Conservation (phyloP, 2,329 filamentous ascomycete species). For the Botrytis fabae region DNA sequence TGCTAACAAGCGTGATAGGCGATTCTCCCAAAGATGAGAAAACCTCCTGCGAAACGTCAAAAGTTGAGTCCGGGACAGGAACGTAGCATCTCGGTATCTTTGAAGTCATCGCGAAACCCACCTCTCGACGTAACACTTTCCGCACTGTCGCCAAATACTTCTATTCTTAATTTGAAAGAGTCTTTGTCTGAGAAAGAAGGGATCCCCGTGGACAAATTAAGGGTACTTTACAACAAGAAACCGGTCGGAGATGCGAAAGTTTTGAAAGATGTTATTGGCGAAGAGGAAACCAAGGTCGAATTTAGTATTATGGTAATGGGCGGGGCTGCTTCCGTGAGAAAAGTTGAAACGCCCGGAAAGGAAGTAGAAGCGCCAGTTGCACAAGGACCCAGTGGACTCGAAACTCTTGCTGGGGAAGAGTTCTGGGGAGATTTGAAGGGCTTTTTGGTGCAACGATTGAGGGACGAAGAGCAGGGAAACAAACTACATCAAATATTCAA, state of each 20-base stretch:
- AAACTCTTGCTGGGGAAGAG: slow-evolving; percentile 64
- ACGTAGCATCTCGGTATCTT: slow-evolving; percentile 56
- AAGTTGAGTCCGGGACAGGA: slow-evolving; percentile 54
- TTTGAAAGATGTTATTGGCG: slow-evolving; percentile 67
- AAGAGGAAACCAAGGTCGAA: slow-evolving; percentile 61
- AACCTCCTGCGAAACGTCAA: slow-evolving; percentile 49
- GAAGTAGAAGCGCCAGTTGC: slow-evolving; percentile 45
- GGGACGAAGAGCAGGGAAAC: slow-evolving; percentile 66
- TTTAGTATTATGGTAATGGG: slow-evolving; percentile 88
- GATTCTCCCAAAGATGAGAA: slow-evolving; percentile 69
- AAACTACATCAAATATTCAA: slow-evolving; percentile 68
- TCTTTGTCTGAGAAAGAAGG: slow-evolving; percentile 63
- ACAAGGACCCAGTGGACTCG: slow-evolving; percentile 55
- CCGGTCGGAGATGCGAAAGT: slow-evolving; percentile 77
- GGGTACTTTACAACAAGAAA: slow-evolving; percentile 84
- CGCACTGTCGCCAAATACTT: slow-evolving; percentile 65
- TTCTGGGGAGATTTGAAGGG: slow-evolving; percentile 88
- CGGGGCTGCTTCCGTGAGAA: slow-evolving; percentile 55
- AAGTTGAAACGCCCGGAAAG: slow-evolving; percentile 42
- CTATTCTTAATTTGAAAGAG: slow-evolving; percentile 75
- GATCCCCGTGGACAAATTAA: slow-evolving; percentile 75
- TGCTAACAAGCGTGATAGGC: slow-evolving; percentile 51
- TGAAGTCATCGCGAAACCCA: slow-evolving; percentile 78
- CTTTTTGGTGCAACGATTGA: slow-evolving; percentile 76
- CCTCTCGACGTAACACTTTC: slow-evolving; percentile 66